Percentiles rank a stretch among this genome's conserved stretches.
phyloP scores from a whole-genome alignment of 768 basidiomycete genomes.

The Tylopilus balloui region DNA sequence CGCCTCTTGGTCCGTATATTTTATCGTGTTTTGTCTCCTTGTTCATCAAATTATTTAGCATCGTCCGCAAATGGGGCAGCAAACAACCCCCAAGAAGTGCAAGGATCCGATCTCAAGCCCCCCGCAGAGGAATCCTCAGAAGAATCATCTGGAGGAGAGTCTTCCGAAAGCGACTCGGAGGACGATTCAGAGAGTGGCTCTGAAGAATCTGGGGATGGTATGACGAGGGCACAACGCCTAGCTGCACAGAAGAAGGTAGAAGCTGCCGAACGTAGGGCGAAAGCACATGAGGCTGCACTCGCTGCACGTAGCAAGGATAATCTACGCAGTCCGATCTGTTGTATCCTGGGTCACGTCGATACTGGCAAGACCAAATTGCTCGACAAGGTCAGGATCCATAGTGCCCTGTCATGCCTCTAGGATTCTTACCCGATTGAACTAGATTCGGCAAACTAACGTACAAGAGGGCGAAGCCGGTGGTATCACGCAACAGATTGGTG shows the following conservation, averaged over 20 bases:
- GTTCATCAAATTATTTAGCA: conserved; percentile 1
- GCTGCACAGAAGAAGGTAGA: conserved; percentile 73
- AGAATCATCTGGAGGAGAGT: conserved; percentile 40
- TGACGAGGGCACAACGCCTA: conserved; percentile 63
- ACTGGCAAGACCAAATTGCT: conserved; percentile 97
- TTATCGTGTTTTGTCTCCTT: background rate
- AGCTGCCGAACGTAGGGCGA: conserved; percentile 74
- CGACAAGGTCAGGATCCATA: conserved; percentile 67
- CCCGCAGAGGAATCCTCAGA: conserved; percentile 25
- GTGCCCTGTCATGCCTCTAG: background rate
- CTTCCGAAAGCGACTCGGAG: conserved; percentile 46
- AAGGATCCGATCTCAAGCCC: conserved; percentile 27
- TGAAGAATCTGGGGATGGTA: conserved; percentile 54
- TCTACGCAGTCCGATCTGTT: conserved; percentile 94
- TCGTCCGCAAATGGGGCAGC: conserved; percentile 6
- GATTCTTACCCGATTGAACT: conserved; percentile 6
- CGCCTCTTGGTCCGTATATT: conserved; percentile 10
- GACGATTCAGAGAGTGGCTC: conserved; percentile 43
- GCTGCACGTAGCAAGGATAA: conserved; percentile 86
- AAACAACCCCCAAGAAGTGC: conserved; percentile 21
- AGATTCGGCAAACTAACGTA: conserved; percentile 99
- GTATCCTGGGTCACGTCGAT: conserved; percentile 99
- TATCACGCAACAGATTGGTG: conserved; percentile 99
- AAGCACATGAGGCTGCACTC: conserved; percentile 79
- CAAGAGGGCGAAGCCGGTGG: conserved; percentile 99